Base-by-base conservation (phyloP, 1,284 basidiomycete species). In the Golubevia sp. region DNA sequence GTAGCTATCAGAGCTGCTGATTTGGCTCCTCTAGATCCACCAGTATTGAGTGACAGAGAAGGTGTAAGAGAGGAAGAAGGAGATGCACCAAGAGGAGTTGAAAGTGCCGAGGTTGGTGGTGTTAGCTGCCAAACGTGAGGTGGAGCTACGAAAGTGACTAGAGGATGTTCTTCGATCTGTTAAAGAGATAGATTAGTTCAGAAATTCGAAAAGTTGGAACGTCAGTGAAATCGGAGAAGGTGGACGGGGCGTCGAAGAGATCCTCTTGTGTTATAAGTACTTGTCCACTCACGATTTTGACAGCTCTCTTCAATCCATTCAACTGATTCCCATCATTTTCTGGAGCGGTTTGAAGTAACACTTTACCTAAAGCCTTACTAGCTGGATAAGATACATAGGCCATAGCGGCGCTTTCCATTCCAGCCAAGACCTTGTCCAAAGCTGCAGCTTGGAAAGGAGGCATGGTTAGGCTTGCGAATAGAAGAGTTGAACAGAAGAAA, bases 341-440 rank as follows among this genome's bases (percentile, higher is more conserved):
- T 0, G 80, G 80, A 20, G 80, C 73, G 0, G 74, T 82, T 51
- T 83, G 80, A 2, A 83, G 66, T 8, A 83, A 61, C 4, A 82
- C 73, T 53, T 71, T 74, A 38, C 79, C 75, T 4, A 83, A 60
- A 4, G 77, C 77, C 21, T 70, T 65, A 18, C 71, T 67, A 1
- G 80, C 80, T 0, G 77, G 77, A 26, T 70, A 73, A 5, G 76
- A 74, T 25, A 81, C 59, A 59, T 75, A 83, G 26, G 77, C 69
- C 80, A 83, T 83, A 0, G 65, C 62, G 3, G 75, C 76, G 48
- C 73, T 70, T 50, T 83, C 76, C 11, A 83, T 64, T 0, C 76
- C 76, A 0, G 81, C 81, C 2, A 82, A 64, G 3, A 83, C 73
- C 63, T 83, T 83, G 62, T 83, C 81, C 27, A 83, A 60, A 21